These are phyloP conservation scores for Vaccinium darrowii DNA, from an alignment of 148 eudicot species.

Conservation along the genomic window DNA sequence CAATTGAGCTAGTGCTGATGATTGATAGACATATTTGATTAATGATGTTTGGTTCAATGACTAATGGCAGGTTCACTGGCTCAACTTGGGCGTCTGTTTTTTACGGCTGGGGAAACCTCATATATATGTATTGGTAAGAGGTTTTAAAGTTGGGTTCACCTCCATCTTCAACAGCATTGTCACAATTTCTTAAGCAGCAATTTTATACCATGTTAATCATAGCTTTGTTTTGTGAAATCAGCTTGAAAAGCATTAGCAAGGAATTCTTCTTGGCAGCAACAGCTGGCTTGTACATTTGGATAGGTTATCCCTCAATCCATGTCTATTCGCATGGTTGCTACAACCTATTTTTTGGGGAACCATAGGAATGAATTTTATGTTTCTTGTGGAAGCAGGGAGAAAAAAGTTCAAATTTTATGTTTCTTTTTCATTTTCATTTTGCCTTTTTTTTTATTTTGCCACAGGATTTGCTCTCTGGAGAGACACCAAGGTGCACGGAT, in stretches of 20 bases:
- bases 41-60: not conserved
- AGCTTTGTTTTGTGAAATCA: conserved; percentile 28
- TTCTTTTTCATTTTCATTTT: not conserved
- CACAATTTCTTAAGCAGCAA: not conserved
- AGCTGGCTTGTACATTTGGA: conserved; percentile 62
- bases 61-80: conserved; percentile 79
- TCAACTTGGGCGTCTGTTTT: conserved; percentile 78
- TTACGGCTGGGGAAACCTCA: conserved; percentile 94
- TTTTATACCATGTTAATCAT: not conserved
- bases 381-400: not conserved
- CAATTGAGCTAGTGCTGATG: not conserved
- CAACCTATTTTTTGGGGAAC: not conserved
- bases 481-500: conserved; percentile 58
- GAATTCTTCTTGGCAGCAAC: conserved; percentile 82
- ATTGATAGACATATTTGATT: not conserved
- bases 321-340: not conserved
- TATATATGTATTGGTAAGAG: conserved; percentile 72
- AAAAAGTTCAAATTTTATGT: not conserved
- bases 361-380: not conserved
- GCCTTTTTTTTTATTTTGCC: not conserved
- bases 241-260: conserved; percentile 66
- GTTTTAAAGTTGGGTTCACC: not conserved
- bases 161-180: not conserved
- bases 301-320: conserved; percentile 50
- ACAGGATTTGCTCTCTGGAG: conserved; percentile 67